Conservation (phyloP, 208 protist species). For the Trypanosomatidae sp. region DNA sequence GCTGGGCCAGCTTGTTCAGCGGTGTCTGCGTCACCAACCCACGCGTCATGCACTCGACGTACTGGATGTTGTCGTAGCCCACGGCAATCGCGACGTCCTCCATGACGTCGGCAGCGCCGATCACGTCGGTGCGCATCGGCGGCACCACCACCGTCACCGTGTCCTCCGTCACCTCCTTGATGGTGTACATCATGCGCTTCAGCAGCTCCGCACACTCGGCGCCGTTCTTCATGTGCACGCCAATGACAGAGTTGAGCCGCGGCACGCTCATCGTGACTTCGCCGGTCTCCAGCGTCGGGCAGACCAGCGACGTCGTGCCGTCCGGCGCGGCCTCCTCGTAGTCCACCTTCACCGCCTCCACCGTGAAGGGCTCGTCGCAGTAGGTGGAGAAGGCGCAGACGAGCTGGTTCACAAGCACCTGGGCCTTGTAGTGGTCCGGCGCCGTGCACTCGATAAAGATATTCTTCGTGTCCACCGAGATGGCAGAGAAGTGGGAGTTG, state of each 20-base stretch:
- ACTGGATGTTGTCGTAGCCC: constrained; percentile 96
- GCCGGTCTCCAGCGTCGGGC: constrained; percentile 59
- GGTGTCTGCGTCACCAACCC: constrained; percentile 91
- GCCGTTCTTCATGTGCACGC: constrained; percentile 77
- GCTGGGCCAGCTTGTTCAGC: constrained; percentile 93
- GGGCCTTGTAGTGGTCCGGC: constrained; percentile 96
- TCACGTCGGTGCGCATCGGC: constrained; percentile 93
- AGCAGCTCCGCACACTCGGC: constrained; percentile 82
- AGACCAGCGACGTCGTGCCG: constrained; percentile 60
- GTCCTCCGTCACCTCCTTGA: constrained; percentile 45
- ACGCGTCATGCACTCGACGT: constrained; percentile 68
- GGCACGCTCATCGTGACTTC: constrained; percentile 51
- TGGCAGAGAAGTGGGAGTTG: constrained; percentile 98
- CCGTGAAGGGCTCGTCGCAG: constrained; percentile 89
- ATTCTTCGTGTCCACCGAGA: constrained; percentile 96
- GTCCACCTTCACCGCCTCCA: constrained; percentile 85
- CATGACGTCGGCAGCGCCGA: constrained; percentile 97
- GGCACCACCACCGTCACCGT: constrained; percentile 87
- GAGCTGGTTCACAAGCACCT: constrained; percentile 96
- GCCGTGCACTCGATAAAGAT: constrained; percentile 99
- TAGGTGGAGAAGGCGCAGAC: constrained; percentile 97
- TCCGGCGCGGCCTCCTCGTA: constrained; percentile 73
- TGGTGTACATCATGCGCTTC: constrained; percentile 91
- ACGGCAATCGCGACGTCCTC: constrained; percentile 99
- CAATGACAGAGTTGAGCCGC: constrained; percentile 90